These are phyloP conservation scores for Crithidia brevicula DNA, from an alignment of 208 protist genomes.

Conservation along the genomic window DNA sequence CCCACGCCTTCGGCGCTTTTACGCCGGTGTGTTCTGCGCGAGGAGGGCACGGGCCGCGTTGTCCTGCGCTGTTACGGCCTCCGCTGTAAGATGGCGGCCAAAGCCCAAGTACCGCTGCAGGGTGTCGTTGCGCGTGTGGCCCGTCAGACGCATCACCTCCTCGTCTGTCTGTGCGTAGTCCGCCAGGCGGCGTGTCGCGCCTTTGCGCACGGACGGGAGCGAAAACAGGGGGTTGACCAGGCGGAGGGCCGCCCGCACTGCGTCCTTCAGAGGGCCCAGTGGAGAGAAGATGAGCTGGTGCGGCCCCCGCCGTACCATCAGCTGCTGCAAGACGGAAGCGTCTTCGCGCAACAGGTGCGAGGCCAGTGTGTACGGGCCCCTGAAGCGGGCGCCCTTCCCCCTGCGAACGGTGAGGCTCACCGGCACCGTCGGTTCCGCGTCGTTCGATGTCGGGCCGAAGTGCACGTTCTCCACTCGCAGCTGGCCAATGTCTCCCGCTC, in stretches of 20 bases:
- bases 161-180: not conserved
- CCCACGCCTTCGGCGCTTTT: not conserved
- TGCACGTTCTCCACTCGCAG: not conserved
- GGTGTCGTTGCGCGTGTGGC: not conserved
- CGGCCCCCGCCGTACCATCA: not conserved
- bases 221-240: not conserved
- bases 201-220: not conserved
- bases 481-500: not conserved
- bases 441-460: not conserved
- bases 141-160: not conserved
- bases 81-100: conserved; percentile 10
- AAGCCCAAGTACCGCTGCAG: not conserved
- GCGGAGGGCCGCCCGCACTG: not conserved
- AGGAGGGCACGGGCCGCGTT: not conserved
- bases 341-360: not conserved
- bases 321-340: not conserved
- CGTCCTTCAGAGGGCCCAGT: not conserved
- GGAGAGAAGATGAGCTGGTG: not conserved
- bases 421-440: not conserved
- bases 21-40: not conserved
- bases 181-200: not conserved
- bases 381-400: not conserved
- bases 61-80: not conserved
- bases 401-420: not conserved
- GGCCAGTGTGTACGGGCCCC: not conserved